Evolutionary conservation across 1,284 basidiomycete genomes (phyloP), one percentile per base, ranked within the genome.

Genomic region (Rhodotorula sp.): DNA sequence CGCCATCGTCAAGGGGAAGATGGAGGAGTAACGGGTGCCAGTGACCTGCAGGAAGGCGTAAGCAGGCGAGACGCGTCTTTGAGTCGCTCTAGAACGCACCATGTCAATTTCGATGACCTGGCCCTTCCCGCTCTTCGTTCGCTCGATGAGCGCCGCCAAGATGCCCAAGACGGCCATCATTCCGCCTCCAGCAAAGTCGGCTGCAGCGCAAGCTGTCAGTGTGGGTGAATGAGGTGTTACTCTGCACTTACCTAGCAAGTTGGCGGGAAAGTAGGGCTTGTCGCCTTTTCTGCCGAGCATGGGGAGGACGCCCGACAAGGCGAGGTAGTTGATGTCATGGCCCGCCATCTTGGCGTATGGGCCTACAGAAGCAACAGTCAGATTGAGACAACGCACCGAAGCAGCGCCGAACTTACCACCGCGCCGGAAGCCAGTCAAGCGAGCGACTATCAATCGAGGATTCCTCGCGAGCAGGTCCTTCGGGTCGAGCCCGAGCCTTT

Each of bases 281-380:
- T 85, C 86, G 22, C 78, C 74, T 8, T 73, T 73, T 8, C 69
- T 62, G 6, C 79, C 79, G 29, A 80, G 76, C 74, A 80, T 74
- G 32, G 57, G 52, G 87, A 87, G 82, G 9, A 89, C 84, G 0
- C 91, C 91, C 70, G 88, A 90, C 36, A 90, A 82, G 15, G 91
- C 90, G n/a, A 92, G 83, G 78, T 92, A 93, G 78, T 92, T 92
- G 74, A 92, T 86, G 77, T 93, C 91, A 77, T 92, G 91, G 30
- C 80, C 80, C 1, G 81, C 81, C 79, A 80, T 80, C 59, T 78
- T 64, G 55, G 68, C 49, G 55, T 74, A 78, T 5, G 67, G 68
- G 10, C 73, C 73, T 74, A 44, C 3, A 4, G 19, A 6, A 19
- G 8, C 7, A 52, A 1, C 17, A 2, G 53, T 27, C 27, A 53